Percentiles rank a stretch among this genome's conserved stretches.
These are phyloP conservation scores for Barbarea vulgaris DNA, from an alignment of 345 rosid species.

Conservation along the genomic window DNA sequence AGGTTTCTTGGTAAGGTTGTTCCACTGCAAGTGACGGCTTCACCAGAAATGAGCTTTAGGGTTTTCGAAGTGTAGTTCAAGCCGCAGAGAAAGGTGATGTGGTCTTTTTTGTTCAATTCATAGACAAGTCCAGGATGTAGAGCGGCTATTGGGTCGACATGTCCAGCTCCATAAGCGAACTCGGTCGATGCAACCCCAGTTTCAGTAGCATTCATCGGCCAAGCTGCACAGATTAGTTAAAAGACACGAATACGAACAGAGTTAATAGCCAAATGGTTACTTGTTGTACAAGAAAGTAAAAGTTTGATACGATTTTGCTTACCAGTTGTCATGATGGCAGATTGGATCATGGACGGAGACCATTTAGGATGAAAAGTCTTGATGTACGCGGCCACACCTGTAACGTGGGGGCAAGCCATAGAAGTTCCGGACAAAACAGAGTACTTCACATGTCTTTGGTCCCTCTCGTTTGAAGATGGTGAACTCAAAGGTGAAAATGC, in stretches of 20 bases:
- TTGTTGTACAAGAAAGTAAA: not conserved
- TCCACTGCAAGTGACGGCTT: constrained; percentile 39
- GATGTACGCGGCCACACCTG: constrained; percentile 51
- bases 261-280: not conserved
- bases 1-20: constrained; percentile 39
- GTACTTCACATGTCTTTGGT: constrained; percentile 32
- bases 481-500: constrained; percentile 41
- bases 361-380: constrained; percentile 51
- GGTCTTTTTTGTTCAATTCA: no score
- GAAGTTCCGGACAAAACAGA: constrained; percentile 50
- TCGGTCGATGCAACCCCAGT: constrained; percentile 23
- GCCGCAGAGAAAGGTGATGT: constrained; percentile 50
- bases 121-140: constrained; percentile 47
- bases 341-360: constrained; percentile 60
- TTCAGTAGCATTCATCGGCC: constrained; percentile 40
- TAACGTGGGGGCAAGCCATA: constrained; percentile 60
- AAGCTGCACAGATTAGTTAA: constrained; percentile 36
- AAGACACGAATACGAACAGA: not conserved
- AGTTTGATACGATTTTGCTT: not conserved
- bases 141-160: constrained; percentile 53
- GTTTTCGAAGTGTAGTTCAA: constrained; percentile 23
- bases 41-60: constrained; percentile 38
- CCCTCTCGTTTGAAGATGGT: not conserved
- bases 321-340: constrained; percentile 71
- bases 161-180: constrained; percentile 62